Evolutionary conservation across 768 basidiomycete genomes (phyloP).

Genomic region (Neoboletus brunneissimus): DNA sequence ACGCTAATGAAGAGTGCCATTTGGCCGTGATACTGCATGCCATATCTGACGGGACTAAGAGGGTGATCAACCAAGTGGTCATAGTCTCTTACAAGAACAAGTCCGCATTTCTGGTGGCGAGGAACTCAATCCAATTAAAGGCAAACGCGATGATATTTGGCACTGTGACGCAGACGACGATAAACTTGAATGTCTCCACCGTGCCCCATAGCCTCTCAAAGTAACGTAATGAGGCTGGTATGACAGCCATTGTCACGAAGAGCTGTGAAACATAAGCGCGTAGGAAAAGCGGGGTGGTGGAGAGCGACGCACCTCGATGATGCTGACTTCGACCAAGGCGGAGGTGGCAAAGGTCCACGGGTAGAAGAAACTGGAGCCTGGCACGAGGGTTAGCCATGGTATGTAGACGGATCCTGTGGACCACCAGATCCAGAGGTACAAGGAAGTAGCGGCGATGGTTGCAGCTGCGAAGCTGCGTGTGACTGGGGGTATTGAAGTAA

Average conservation of each 20-base stretch:
- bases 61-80: slow-evolving; percentile 2
- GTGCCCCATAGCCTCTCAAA: slow-evolving; percentile 94
- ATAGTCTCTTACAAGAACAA: slow-evolving; percentile 66
- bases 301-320: slow-evolving; percentile 69
- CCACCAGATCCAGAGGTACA: slow-evolving; percentile 68
- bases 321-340: slow-evolving; percentile 77
- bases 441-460: slow-evolving; percentile 54
- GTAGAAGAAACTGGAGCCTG: slow-evolving; percentile 75
- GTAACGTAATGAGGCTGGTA: slow-evolving; percentile 84
- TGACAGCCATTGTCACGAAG: slow-evolving; percentile 65
- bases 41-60: slow-evolving; percentile 55
- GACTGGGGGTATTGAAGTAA: slow-evolving; percentile 73
- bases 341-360: slow-evolving; percentile 96
- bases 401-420: slow-evolving; percentile 40
- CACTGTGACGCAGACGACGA: slow-evolving; percentile 68
- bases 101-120: slow-evolving; percentile 65
- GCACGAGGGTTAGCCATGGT: slow-evolving; percentile 77
- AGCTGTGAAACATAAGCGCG: slow-evolving; percentile 50
- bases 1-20: slow-evolving; percentile 87
- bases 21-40: slow-evolving; percentile 88
- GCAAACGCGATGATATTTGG: slow-evolving; percentile 88
- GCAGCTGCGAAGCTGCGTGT: slow-evolving; percentile 69
- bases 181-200: slow-evolving; percentile 82
- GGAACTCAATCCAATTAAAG: slow-evolving; percentile 85
- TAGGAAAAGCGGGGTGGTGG: neutral